Evolutionary conservation across 1,139 yeast genomes (phyloP).

Genomic region (Saccharomycopsis crataegensis): DNA sequence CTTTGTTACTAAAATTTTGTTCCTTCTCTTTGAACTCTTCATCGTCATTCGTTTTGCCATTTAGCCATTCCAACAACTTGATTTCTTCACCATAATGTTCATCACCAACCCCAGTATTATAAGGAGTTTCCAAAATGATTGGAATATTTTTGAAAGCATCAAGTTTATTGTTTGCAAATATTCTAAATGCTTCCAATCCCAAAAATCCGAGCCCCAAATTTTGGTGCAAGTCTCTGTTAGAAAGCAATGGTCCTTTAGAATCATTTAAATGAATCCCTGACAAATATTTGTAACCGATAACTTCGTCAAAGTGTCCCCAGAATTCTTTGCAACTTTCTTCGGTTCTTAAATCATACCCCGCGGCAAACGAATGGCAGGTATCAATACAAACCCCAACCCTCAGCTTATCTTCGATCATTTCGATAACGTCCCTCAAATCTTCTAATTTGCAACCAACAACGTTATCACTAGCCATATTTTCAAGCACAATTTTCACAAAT

Average conservation of each 20-base stretch:
- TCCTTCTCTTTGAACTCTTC: conserved; percentile 45
- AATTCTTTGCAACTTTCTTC: conserved; percentile 51
- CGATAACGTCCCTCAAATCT: conserved; percentile 71
- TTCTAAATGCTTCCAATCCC: conserved; percentile 77
- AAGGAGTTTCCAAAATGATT: conserved; percentile 85
- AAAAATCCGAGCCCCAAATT: conserved; percentile 82
- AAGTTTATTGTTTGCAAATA: conserved; percentile 50
- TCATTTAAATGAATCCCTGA: conserved; percentile 85
- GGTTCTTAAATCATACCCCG: conserved; percentile 82
- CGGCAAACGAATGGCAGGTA: conserved; percentile 93
- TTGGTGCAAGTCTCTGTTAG: conserved; percentile 88
- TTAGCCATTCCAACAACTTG: conserved; percentile 62
- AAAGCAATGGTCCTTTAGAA: conserved; percentile 88
- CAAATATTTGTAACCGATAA: conserved; percentile 68
- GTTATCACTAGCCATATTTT: conserved; percentile 96
- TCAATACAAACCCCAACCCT: conserved; percentile 93
- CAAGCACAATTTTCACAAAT: conserved; percentile 82
- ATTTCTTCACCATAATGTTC: conserved; percentile 74
- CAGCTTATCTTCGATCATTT: conserved; percentile 62
- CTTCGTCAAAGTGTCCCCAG: conserved; percentile 66
- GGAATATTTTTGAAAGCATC: conserved; percentile 54
- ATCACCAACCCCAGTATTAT: conserved; percentile 45
- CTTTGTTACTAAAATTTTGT: conserved; percentile 42
- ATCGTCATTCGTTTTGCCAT: conserved; percentile 47
- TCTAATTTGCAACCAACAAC: conserved; percentile 76